Base-by-base conservation (phyloP, 352 stramenopile genomes). In the Pythium folliculosum region DNA sequence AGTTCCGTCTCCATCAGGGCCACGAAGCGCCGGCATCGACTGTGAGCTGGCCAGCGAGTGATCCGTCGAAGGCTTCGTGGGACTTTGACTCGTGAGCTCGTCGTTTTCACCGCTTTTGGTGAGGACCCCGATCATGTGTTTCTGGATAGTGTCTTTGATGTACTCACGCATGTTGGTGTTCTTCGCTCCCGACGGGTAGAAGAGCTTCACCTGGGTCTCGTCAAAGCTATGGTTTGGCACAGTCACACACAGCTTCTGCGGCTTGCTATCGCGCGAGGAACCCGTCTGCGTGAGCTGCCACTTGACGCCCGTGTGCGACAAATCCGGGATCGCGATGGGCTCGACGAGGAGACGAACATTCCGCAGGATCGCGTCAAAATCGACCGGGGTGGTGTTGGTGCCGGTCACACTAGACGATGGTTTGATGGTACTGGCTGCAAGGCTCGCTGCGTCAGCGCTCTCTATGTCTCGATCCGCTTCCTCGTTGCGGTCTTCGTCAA, bases 121-220 rank as follows among this genome's bases (percentile, higher is more conserved):
- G 23, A 66, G 25, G 12, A 62, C 25, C 4, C 55, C 63, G 6
- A 37, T 25, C 64, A 65, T 65, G 58, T 88, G 77, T 50, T 73
- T 76, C 13, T 87, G 62, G 25, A 86, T 77, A 1, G 75, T 89
- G 56, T 89, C 78, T 37, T 87, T 75, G 62, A 92, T 83, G 43
- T 84, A 86, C 57, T 90, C 81, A 25, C 82, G 77, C 59, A 92
- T 87, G 63, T 90, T 89, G 35, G 70, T 56, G 43, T 88, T 92
- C 69, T 92, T 92, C 27, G 80, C 77, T 0, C 84, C 84, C 0
- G 77, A 86, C 10, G 84, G 76, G 51, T 92, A 92, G 53, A 92
- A 91, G 16, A 92, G 67, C 55, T 85, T 81, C 56, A 80, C 48
- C 3, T 84, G 77, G 13, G 72, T 70, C 49, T 80, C 70, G 5